These are phyloP conservation scores for Leishmania aethiopica DNA, from an alignment of 208 protist genomes.

Conservation along the genomic window DNA sequence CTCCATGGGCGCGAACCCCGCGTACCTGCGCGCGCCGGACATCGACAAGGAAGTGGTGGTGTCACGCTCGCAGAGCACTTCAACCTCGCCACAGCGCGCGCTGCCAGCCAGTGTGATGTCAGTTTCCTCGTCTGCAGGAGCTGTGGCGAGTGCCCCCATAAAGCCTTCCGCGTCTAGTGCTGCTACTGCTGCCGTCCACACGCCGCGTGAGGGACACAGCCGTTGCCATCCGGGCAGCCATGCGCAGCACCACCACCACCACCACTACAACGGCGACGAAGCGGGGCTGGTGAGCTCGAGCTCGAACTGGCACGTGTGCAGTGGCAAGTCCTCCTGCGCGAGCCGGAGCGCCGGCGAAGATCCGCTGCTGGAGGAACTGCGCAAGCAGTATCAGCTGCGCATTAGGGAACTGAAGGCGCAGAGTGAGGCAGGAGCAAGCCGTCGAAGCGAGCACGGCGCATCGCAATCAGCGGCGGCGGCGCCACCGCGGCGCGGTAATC, in stretches of 20 bases:
- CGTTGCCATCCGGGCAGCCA: slow-evolving; percentile 3
- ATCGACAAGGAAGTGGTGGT: slow-evolving; percentile 31
- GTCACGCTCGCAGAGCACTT: slow-evolving; percentile 13
- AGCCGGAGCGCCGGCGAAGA: slow-evolving; percentile 13
- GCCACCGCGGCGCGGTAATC: not conserved
- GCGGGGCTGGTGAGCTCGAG: slow-evolving; percentile 17
- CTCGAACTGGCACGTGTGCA: not conserved
- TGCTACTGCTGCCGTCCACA: not conserved
- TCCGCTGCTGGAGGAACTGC: slow-evolving; percentile 48
- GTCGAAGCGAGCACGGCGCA: not conserved
- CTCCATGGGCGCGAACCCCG: slow-evolving; percentile 76
- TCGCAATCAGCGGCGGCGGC: not conserved
- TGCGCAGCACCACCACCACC: slow-evolving; percentile 6
- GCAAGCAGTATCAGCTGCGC: slow-evolving; percentile 48
- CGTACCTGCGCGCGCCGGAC: slow-evolving; percentile 58
- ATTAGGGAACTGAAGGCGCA: slow-evolving; percentile 41
- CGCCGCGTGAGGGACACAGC: not conserved
- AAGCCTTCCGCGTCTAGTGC: not conserved
- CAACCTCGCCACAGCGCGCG: not conserved
- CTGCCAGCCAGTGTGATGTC: not conserved
- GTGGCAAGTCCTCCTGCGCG: not conserved
- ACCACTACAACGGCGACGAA: not conserved
- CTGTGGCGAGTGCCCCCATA: not conserved
- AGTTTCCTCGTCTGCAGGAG: not conserved
- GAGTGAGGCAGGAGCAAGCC: not conserved